These are phyloP conservation scores for Saposhnikovia divaricata DNA, from an alignment of 129 eudicot genomes.

Conservation along the genomic window DNA sequence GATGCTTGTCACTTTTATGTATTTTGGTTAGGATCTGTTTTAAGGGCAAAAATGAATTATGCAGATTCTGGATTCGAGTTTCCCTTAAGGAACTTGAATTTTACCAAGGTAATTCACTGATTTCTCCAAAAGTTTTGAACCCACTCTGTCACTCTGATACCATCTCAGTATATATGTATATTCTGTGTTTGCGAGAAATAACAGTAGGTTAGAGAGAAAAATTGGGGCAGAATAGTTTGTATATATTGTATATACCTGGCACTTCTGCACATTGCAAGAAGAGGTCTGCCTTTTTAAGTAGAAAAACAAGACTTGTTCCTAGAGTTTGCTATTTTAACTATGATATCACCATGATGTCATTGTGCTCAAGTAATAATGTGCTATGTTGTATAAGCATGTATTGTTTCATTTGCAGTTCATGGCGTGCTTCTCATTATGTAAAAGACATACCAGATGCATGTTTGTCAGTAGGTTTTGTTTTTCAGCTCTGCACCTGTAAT, in stretches of 20 bases:
- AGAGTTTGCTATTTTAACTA: neutral
- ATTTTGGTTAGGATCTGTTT: neutral
- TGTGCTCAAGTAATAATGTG: neutral
- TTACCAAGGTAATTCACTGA: neutral
- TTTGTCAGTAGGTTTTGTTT: neutral
- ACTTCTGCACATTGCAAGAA: neutral
- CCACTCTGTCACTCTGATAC: neutral
- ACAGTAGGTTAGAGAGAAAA: neutral
- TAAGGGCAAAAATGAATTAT: neutral
- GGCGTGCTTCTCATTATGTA: neutral
- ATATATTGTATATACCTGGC: neutral
- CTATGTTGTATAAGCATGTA: neutral
- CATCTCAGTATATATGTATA: neutral
- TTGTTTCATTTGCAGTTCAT: neutral
- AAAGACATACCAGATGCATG: neutral
- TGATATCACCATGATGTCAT: neutral
- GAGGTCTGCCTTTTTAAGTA: neutral
- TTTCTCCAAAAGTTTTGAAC: neutral
- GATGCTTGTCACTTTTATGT: neutral
- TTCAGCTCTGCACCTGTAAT: neutral
- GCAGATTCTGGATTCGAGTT: neutral
- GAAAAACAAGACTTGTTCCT: neutral
- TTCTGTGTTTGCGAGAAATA: neutral
- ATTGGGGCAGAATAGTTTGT: neutral
- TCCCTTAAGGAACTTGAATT: neutral